Percentiles rank a stretch among this genome's conserved stretches.
Evolutionary conservation across 495 filamentous ascomycete species (phyloP).

Genomic region (Xanthoparmelia taractica): DNA sequence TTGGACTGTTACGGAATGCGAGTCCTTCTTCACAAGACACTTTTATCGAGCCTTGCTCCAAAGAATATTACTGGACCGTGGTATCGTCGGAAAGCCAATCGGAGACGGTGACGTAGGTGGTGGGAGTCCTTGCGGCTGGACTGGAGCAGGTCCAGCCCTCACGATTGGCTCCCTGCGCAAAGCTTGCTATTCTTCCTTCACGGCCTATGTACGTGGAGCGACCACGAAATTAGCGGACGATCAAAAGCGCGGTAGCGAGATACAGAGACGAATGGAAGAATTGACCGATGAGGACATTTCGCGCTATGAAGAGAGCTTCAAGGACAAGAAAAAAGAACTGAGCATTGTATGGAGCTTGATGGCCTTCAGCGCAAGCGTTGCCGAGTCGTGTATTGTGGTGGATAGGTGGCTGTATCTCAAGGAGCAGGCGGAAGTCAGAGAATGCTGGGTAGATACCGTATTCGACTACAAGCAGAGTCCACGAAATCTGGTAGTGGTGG

Average conservation of each 20-base stretch:
- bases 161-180: constrained; percentile 83
- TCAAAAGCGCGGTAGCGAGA: constrained; percentile 45
- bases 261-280: constrained; percentile 51
- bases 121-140: constrained; percentile 28
- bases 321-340: constrained; percentile 66
- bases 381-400: constrained; percentile 83
- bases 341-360: constrained; percentile 86
- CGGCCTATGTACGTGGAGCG: constrained; percentile 71
- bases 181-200: constrained; percentile 67
- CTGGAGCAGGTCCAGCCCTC: constrained; percentile 52
- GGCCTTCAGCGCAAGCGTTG: constrained; percentile 84
- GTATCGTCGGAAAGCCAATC: constrained; percentile 57
- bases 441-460: constrained; percentile 85
- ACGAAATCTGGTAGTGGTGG: constrained; percentile 82
- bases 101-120: constrained; percentile 32
- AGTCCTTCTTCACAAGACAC: constrained; percentile 83
- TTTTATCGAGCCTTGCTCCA: constrained; percentile 90
- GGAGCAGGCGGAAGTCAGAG: constrained; percentile 60
- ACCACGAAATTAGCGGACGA: constrained; percentile 59
- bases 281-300: constrained; percentile 68
- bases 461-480: constrained; percentile 88
- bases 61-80: constrained; percentile 75
- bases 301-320: constrained; percentile 56
- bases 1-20: constrained; percentile 74
- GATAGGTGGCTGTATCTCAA: constrained; percentile 85